These are phyloP conservation scores for Lactifluus echinatus DNA, from an alignment of 768 basidiomycete genomes.

Conservation along the genomic window DNA sequence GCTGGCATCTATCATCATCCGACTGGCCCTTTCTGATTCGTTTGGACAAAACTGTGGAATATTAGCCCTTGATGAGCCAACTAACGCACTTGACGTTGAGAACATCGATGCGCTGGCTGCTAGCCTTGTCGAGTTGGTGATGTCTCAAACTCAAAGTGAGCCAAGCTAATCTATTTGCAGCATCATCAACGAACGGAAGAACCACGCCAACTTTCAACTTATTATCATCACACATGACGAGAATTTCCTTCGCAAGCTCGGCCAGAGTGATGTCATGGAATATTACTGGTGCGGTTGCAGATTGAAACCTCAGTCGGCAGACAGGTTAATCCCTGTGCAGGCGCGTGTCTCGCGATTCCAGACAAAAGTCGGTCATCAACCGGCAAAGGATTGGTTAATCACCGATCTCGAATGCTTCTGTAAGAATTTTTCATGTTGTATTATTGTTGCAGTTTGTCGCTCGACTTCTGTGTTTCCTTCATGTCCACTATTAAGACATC, in stretches of 20 bases:
- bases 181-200: constrained; percentile 89
- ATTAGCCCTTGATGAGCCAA: constrained; percentile 94
- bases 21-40: constrained; percentile 92
- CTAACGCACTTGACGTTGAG: constrained; percentile 92
- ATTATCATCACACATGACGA: constrained; percentile 98
- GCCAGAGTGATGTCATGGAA: constrained; percentile 88
- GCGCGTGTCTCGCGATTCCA: constrained; percentile 64
- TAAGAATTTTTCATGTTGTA: background rate
- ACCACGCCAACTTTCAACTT: constrained; percentile 88
- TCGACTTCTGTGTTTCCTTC: background rate
- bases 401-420: background rate
- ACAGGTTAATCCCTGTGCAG: constrained; percentile 32
- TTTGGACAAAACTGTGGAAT: constrained; percentile 98
- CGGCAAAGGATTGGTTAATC: constrained; percentile 24
- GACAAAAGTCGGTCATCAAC: constrained; percentile 36
- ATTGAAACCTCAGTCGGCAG: background rate
- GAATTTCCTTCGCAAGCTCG: constrained; percentile 83
- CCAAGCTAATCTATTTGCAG: constrained; percentile 33
- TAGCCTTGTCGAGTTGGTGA: constrained; percentile 81
- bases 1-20: constrained; percentile 95
- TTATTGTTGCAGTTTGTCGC: background rate
- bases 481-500: background rate
- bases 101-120: constrained; percentile 92
- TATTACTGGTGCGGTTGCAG: constrained; percentile 68
- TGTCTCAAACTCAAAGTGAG: background rate